phyloP scores from a whole-genome alignment of 257 asterid species.

The Anisodus acutangulus region DNA sequence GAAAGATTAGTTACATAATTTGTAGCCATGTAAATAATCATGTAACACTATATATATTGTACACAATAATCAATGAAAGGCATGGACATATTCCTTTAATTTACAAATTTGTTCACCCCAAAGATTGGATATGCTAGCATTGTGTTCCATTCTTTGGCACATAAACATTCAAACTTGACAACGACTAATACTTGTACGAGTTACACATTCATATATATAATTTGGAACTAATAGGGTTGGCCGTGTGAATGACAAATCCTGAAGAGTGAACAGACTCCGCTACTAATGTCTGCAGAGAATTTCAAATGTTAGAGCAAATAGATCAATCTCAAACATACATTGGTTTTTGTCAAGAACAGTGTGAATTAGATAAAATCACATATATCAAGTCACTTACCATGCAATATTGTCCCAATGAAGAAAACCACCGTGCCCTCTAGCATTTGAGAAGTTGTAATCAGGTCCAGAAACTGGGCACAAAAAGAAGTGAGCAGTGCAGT shows the following conservation, averaged over 20 bases:
- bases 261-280: conserved; percentile 12
- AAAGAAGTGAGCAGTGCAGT: conserved; percentile 33
- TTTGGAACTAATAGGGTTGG: background rate
- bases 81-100: too few relatives aligned
- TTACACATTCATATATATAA: background rate
- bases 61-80: too few relatives aligned
- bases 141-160: background rate
- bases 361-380: background rate
- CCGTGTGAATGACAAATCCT: background rate
- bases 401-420: conserved; percentile 74
- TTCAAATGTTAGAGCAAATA: background rate
- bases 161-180: background rate
- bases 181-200: background rate
- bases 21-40: too few relatives aligned
- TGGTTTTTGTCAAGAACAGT: background rate
- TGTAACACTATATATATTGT: too few relatives aligned
- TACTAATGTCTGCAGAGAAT: background rate
- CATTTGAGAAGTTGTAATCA: conserved; percentile 70
- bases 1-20: too few relatives aligned
- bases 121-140: background rate
- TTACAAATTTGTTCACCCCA: background rate
- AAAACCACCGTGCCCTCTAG: conserved; percentile 92
- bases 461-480: conserved; percentile 71
- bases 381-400: conserved; percentile 47
- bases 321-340: background rate